Evolutionary conservation across 257 asterid species (phyloP), one percentile per base, ranked within the genome.

Genomic region (Ocimum tenuiflorum): DNA sequence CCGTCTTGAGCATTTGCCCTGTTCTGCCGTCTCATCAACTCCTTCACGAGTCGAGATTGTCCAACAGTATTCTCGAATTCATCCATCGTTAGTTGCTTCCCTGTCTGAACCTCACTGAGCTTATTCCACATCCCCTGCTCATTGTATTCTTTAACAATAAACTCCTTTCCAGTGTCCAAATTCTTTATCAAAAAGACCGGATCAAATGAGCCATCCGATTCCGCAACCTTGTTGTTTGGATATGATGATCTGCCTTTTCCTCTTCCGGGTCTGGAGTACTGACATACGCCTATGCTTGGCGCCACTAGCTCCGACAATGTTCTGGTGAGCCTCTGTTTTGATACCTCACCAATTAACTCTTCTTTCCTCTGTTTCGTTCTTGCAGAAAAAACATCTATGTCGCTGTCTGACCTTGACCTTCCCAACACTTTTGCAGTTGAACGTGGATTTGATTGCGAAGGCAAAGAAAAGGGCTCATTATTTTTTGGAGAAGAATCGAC

Each of bases 391-490:
- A 64, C 67, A 1, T 75, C 82, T 15, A 94, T 86, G 51, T 94
- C 99, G 10, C 96, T 85, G 59, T 88, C 97, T 4, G 99, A 94
- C 73, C 96, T 79, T n/a, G 97, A 90, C 74, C 99, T 75, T 39
- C 79, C 85, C 15, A 86, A 71, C 67, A 77, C 51, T 52, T 72
- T 33, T 2, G 85, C 77, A 2, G 64, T 54, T 17, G 76, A 55
- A 33, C 69, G 60, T 14, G 88, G 70, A 60, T 62, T 46, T 7
- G 46, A 58, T 24, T 71, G 55, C 1, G 83, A 68, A 63, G 80
- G 14, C 0, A 54, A 19, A 9, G 69, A 50, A 24, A 39, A 2
- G 3, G 52, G 38, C 31, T 63, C 39, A 7, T 64, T 50, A 27
- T 13, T 36, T 31, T 53, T 64, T 0, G 73, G 59, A 11, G 71